Base-by-base conservation (phyloP, 441 rosid genomes). In the Adansonia gregorii region DNA sequence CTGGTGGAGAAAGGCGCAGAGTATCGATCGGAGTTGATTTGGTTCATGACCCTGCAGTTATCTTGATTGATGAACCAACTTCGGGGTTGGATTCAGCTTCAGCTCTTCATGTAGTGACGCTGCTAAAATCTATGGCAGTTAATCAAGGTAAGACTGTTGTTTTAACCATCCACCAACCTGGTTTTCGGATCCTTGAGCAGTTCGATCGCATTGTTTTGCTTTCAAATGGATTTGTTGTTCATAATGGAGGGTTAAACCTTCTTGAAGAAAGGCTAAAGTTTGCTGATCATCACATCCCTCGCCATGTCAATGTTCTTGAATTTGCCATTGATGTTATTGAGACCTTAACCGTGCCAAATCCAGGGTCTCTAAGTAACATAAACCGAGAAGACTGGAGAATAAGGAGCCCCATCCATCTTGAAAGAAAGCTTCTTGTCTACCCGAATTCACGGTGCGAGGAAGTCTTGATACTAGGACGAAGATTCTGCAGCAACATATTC, bases 81-180 rank as follows among this genome's bases (percentile, higher is more conserved):
- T 94, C 98, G 24, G 95, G 98, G 27, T 81, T 94, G 85, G 98
- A 94, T 83, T 94, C 98, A 0, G 97, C 92, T 0, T 89, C 97
- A 0, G 98, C 98, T 73, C 91, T 94, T 66, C 93, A 89, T 67
- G 83, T 89, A 41, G 82, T 90, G 56, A 86, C 81, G 70, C 84
- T 93, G 70, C 93, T 94, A 59, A 90, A 92, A 74, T 84, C 84
- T 15, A 87, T 93, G 91, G 91, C 84, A 2, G 43, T 83, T 67
- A 81, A 78, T 59, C 97, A 93, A 84, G 93, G 95, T 19, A 94
- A 92, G 84, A 94, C 97, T 20, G 84, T 94, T 76, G 84, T 94
- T 69, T 67, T 93, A 67, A 90, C 97, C 2, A 89, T 94, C 74
- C 98, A 94, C 82, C 98, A 94, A 75, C 98, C 98, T 0, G 94